A percentile compares a stretch with the other conserved stretches of the same genome.
Evolutionary conservation across 805 yeast species (phyloP).

Genomic region (Cyberlindnera euphorbiae): DNA sequence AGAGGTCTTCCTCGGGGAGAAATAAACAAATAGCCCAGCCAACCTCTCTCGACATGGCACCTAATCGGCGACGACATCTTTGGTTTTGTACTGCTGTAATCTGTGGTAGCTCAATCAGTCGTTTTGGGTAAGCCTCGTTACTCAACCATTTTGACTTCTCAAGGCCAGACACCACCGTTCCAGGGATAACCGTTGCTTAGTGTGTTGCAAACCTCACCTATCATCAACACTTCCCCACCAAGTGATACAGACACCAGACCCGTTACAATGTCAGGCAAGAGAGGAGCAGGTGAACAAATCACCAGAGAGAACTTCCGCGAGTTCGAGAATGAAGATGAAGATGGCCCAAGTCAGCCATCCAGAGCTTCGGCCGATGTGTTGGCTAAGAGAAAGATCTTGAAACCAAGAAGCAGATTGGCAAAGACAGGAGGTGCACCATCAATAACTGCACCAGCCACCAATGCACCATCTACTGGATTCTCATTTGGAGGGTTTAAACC

Average conservation of each 20-base stretch:
- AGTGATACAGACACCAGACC: too few relatives aligned
- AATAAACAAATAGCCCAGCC: constrained; percentile 1
- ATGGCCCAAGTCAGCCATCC: constrained; percentile 30
- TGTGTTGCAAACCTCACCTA: too few relatives aligned
- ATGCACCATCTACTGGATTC: constrained; percentile 8
- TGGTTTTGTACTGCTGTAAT: too few relatives aligned
- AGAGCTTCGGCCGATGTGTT: constrained; percentile 57
- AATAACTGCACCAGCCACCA: not conserved
- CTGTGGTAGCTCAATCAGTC: too few relatives aligned
- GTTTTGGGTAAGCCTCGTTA: too few relatives aligned
- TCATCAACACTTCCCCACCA: too few relatives aligned
- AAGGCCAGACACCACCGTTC: too few relatives aligned
- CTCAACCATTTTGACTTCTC: too few relatives aligned
- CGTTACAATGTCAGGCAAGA: constrained; percentile 57
- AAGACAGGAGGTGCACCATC: constrained; percentile 6
- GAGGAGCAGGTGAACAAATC: constrained; percentile 63
- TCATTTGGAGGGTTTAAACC: constrained; percentile 5
- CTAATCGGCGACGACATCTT: too few relatives aligned
- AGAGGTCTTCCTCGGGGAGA: too few relatives aligned
- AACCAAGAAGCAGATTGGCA: constrained; percentile 43
- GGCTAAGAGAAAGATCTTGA: constrained; percentile 65
- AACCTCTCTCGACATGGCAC: too few relatives aligned
- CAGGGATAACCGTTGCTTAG: too few relatives aligned
- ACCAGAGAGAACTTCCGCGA: constrained; percentile 42
- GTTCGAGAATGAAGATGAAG: constrained; percentile 34